Evolutionary conservation across 2,329 filamentous ascomycete species (phyloP), one percentile per base, ranked within the genome.

Genomic region (Aspergillus spinulosporus): DNA sequence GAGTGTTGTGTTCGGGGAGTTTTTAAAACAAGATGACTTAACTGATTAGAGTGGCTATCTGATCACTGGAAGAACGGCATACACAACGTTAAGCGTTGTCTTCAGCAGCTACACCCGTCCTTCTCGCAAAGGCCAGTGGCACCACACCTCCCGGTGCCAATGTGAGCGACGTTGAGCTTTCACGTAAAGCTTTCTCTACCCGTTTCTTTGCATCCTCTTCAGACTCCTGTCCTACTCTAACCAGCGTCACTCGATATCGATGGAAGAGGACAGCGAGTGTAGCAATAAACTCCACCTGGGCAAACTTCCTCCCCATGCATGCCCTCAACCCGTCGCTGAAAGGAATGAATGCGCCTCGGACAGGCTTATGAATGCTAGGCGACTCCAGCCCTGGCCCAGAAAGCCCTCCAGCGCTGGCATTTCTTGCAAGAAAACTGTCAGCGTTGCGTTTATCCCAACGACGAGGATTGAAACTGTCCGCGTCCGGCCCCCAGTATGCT

Each of bases 251-350:
- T 2, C 49, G 52, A 54, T 62, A 66, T 26, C 58, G 14, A 14
- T 57, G 52, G 21, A 63, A 57, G 1, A 66, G 21, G 5, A 61
- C 46, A 2, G 59, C 43, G 28, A 65, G 12, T 2, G 54, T 45
- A 3, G 54, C 62, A 6, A 66, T 61, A 31, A 67, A 62, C 45
- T 68, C 66, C 7, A 66, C 65, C 50, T 67, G 65, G 2, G 66
- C 57, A 26, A 68, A 68, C 34, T 60, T 66, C 56, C 61, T 65
- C 4, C 66, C 66, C 12, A 67, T 14, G 40, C 66, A 68, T 6
- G 50, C 59, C 2, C 61, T 58, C 4, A 52, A 34, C 1, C 66
- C 66, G 15, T 66, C 66, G 36, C 63, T 66, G 40, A 67, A 68
- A 1, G 62, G 50, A 4, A 65, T 51, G n/a, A 57, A 68, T 2